Conservation (phyloP, 495 filamentous ascomycete genomes). For the Penicillium mononematosum region DNA sequence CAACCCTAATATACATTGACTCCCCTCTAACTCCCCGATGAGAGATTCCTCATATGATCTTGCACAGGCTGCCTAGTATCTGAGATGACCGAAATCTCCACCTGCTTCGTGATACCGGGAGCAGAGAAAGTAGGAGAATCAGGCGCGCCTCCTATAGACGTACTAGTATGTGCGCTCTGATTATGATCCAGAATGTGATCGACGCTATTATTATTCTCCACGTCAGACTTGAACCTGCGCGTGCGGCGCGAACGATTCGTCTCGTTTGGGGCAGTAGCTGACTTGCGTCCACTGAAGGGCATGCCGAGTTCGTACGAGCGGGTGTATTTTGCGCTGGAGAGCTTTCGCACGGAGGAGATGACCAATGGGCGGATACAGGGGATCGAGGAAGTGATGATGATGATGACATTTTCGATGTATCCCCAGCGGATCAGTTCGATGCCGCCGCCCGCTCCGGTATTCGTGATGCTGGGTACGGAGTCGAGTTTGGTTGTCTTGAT, state of each 20-base stretch:
- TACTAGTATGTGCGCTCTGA: slow-evolving; percentile 16
- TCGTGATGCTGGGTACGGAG: slow-evolving; percentile 34
- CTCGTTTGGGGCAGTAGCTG: slow-evolving; percentile 15
- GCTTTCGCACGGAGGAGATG: slow-evolving; percentile 40
- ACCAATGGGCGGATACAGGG: slow-evolving; percentile 37
- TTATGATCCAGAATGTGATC: slow-evolving; percentile 31
- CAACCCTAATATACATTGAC: background rate
- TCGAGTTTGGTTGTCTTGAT: slow-evolving; percentile 43
- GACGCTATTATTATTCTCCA: slow-evolving; percentile 31
- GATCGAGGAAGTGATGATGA: slow-evolving; percentile 38
- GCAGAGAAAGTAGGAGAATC: slow-evolving; percentile 17
- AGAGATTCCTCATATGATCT: background rate
- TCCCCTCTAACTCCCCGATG: background rate
- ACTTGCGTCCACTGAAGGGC: slow-evolving; percentile 22
- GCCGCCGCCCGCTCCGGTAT: slow-evolving; percentile 29
- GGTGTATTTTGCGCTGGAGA: slow-evolving; percentile 31
- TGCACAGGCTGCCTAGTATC: slow-evolving; percentile 3
- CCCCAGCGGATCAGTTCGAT: slow-evolving; percentile 38
- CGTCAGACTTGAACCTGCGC: slow-evolving; percentile 17
- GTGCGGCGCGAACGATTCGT: slow-evolving; percentile 18
- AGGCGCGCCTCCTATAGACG: slow-evolving; percentile 15
- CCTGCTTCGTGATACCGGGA: slow-evolving; percentile 34
- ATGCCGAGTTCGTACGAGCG: slow-evolving; percentile 36
- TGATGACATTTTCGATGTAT: slow-evolving; percentile 35
- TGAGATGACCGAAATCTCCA: slow-evolving; percentile 32